Evolutionary conservation across 306 rosid species (phyloP).

Genomic region (Lagenaria siceraria): DNA sequence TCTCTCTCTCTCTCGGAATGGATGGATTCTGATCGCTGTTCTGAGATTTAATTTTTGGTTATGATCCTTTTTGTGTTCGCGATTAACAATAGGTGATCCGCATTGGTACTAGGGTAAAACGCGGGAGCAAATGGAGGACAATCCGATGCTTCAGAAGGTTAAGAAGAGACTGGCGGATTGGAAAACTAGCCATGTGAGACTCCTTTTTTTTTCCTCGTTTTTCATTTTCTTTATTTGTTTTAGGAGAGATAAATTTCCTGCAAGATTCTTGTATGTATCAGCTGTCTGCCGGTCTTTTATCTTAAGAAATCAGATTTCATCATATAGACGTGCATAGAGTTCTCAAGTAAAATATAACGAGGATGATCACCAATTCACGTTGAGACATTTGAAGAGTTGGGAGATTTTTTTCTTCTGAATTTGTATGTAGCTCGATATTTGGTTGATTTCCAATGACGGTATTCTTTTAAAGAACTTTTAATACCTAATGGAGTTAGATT

Average conservation of each 20-base stretch:
- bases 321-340: no score
- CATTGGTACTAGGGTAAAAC: constrained; percentile 33
- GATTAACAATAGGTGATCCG: constrained; percentile 11
- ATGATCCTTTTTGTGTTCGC: neutral
- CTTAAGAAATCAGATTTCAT: neutral
- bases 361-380: neutral
- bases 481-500: neutral
- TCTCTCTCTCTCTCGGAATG: neutral
- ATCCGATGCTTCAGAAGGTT: constrained; percentile 19
- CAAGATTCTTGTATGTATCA: neutral
- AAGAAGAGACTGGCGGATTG: constrained; percentile 22
- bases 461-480: neutral
- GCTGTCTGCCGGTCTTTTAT: neutral
- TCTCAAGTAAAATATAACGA: neutral
- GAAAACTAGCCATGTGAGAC: constrained; percentile 28
- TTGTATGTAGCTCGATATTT: no score
- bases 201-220: neutral
- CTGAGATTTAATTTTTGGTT: neutral
- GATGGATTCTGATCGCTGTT: neutral
- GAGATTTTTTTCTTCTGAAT: no score
- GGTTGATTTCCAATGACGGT: neutral
- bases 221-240: neutral
- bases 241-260: neutral
- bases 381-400: neutral
- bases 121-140: constrained; percentile 29